These are phyloP conservation scores for Ceratocystis destructans DNA, from an alignment of 2,329 filamentous ascomycete species.

Conservation along the genomic window DNA sequence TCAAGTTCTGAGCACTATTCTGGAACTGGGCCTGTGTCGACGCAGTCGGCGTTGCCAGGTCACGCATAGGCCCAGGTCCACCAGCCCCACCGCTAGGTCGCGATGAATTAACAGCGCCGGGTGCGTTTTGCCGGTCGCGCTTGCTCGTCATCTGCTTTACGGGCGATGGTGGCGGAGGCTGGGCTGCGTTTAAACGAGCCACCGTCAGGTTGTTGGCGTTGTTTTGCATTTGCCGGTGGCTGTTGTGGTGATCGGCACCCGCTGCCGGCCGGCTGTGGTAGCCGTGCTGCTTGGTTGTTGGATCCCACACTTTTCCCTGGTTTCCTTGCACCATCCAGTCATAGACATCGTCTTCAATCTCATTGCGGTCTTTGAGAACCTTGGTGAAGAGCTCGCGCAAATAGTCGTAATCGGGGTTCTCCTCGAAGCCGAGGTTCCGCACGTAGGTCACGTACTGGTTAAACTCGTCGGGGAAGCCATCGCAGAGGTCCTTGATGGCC, in stretches of 20 bases:
- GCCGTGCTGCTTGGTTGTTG: constrained; percentile 49
- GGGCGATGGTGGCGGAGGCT: constrained; percentile 76
- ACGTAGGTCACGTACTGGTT: constrained; percentile 96
- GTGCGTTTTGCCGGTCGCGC: constrained; percentile 61
- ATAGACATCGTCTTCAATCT: constrained; percentile 95
- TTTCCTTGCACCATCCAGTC: constrained; percentile 94
- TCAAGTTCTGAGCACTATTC: constrained; percentile 81
- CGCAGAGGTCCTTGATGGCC: constrained; percentile 88
- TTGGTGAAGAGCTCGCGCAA: constrained; percentile 92
- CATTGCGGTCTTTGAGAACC: constrained; percentile 83
- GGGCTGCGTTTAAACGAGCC: constrained; percentile 86
- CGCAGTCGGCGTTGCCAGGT: constrained; percentile 70
- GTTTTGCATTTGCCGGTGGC: constrained; percentile 63
- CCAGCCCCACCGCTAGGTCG: constrained; percentile 42
- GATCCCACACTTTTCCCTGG: constrained; percentile 76
- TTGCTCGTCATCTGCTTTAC: constrained; percentile 69
- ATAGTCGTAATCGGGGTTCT: constrained; percentile 97
- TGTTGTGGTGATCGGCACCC: constrained; percentile 50
- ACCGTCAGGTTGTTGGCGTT: constrained; percentile 55
- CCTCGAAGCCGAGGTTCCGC: constrained; percentile 93
- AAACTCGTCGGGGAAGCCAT: constrained; percentile 92
- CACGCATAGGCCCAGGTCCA: constrained; percentile 43
- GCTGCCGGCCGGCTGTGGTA: constrained; percentile 26
- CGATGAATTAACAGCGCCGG: constrained; percentile 59
- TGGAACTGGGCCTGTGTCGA: constrained; percentile 95